Base-by-base conservation (phyloP, 352 stramenopile genomes). In the Globisporangium sylvaticum region DNA sequence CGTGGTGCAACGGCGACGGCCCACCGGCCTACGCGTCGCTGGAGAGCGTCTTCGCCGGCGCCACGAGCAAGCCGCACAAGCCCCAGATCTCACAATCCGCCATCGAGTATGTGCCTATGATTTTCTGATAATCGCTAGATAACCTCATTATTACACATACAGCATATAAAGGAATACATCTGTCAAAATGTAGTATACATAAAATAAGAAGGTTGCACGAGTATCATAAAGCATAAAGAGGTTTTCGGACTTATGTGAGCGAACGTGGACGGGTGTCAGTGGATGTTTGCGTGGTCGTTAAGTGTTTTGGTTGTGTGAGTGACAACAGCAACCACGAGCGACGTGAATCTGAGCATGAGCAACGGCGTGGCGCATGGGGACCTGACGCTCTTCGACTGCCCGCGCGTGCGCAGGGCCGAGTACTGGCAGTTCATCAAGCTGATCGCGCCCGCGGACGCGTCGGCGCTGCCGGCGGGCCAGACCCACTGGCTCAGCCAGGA, bases 361-460 rank as follows among this genome's bases (percentile, higher is more conserved):
- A 87, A 87, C 62, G 77, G 69, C 3, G 58, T 81, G 29, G 48
- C 62, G n/a, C 80, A 85, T 59, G 74, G 76, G 18, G 73, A 83
- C n/a, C 69, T 83, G 42, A 75, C 67, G 71, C 76, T 89, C 58
- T 87, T 83, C 64, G 73, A 84, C 63, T 89, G 78, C 68, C 78
- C 78, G 61, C 80, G 73, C 46, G 71, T 87, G 65, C 80, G 80
- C 64, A 76, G 79, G 29, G 71, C 71, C 55, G 80, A 81, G 66
- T 84, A 82, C 74, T 88, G 80, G 78, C 80, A 89, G 71, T 89
- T 83, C 69, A 84, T 87, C 62, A 80, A 80, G 69, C 75, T 89
- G 48, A 73, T 86, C 44, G 80, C 75, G 27, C 77, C 78, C 24
- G 53, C 66, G 9, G 18, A 64, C 31, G 69, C 61, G 15, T 25